Evolutionary conservation across 768 basidiomycete species (phyloP).

Genomic region (Lentinula edodes): DNA sequence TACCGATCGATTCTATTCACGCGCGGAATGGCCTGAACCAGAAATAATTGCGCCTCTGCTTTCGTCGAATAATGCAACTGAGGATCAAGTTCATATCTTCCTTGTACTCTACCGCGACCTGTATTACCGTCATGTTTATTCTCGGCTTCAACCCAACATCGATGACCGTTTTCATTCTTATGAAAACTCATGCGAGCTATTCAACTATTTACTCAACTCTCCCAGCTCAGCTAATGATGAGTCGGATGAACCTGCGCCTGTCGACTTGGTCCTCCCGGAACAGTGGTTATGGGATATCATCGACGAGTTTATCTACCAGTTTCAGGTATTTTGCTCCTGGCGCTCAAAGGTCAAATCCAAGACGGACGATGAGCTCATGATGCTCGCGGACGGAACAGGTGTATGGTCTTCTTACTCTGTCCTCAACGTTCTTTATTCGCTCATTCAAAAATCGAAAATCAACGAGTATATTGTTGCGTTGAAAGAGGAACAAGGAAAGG

Average conservation of each 20-base stretch:
- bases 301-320: conserved; percentile 98
- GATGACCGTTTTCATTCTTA: conserved; percentile 98
- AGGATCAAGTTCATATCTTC: conserved; percentile 77
- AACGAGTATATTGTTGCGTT: conserved; percentile 88
- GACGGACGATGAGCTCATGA: conserved; percentile 80
- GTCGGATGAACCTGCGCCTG: conserved; percentile 89
- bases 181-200: conserved; percentile 96
- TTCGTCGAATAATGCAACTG: background rate
- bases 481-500: conserved; percentile 45
- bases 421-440: conserved; percentile 94
- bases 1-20: conserved; percentile 93
- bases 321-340: conserved; percentile 94
- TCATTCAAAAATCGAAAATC: conserved; percentile 95
- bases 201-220: conserved; percentile 94
- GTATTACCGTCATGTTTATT: conserved; percentile 94
- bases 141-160: conserved; percentile 88
- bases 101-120: conserved; percentile 95
- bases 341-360: conserved; percentile 79
- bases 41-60: conserved; percentile 94
- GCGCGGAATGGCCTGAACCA: conserved; percentile 96
- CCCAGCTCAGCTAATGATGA: conserved; percentile 7
- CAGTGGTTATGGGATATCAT: conserved; percentile 99
- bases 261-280: conserved; percentile 88
- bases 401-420: conserved; percentile 99
- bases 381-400: conserved; percentile 74